Evolutionary conservation across 2,329 filamentous ascomycete genomes (phyloP).

Genomic region (Chrysoporthe deuterocubensis): DNA sequence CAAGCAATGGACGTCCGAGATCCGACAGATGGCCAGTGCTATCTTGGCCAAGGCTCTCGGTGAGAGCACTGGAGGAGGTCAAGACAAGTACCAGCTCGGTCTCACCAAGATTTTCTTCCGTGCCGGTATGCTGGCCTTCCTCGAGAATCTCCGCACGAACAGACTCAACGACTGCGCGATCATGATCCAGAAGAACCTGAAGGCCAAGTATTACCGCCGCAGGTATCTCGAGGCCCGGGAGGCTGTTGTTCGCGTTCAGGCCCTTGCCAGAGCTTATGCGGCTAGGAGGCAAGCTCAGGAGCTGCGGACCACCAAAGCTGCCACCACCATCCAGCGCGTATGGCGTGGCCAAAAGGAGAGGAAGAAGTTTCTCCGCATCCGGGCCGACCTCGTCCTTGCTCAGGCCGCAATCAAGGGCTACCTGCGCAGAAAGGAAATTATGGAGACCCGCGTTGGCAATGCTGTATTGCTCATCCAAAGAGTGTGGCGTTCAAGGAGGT

Average conservation of each 20-base stretch:
- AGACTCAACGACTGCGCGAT: constrained; percentile 92
- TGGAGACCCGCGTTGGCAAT: constrained; percentile 92
- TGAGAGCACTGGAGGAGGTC: constrained; percentile 70
- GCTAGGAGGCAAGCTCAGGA: constrained; percentile 80
- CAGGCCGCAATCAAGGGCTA: constrained; percentile 92
- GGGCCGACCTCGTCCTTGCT: constrained; percentile 83
- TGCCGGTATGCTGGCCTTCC: constrained; percentile 96
- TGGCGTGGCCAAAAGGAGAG: constrained; percentile 93
- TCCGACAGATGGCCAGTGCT: constrained; percentile 89
- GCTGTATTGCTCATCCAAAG: constrained; percentile 90
- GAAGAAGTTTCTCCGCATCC: constrained; percentile 76
- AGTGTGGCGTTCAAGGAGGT: constrained; percentile 80
- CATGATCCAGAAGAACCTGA: constrained; percentile 98
- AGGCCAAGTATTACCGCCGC: constrained; percentile 91
- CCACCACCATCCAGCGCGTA: constrained; percentile 91
- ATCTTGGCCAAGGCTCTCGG: constrained; percentile 90
- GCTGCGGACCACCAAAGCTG: constrained; percentile 80
- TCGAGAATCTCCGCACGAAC: constrained; percentile 90
- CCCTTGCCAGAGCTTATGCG: constrained; percentile 75
- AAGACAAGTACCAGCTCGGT: constrained; percentile 96
- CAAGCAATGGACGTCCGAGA: constrained; percentile 87
- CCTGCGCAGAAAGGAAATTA: constrained; percentile 85
- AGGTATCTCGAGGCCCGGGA: constrained; percentile 86
- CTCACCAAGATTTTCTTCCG: constrained; percentile 99
- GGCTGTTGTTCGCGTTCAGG: constrained; percentile 80